phyloP scores from a whole-genome alignment of 2,329 filamentous ascomycete genomes.

The Aspergillus viridinutans region DNA sequence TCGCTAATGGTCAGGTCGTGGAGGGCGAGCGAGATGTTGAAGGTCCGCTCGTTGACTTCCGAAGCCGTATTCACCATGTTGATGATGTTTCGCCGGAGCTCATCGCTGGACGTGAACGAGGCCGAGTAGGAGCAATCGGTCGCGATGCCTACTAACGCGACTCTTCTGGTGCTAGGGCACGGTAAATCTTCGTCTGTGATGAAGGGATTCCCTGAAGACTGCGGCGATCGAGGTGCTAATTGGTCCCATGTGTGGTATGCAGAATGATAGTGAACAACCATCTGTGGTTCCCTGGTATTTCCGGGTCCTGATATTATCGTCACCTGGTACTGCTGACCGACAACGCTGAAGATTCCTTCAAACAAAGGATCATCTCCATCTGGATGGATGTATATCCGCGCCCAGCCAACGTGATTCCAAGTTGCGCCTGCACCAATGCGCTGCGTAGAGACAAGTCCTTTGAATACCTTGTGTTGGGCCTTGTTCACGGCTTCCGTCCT shows the following conservation, averaged over 20 bases:
- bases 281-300: neutral
- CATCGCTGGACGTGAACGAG: conserved; percentile 60
- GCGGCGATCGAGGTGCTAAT: neutral
- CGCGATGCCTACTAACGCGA: conserved; percentile 82
- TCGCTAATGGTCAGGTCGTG: conserved; percentile 76
- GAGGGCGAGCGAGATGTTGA: conserved; percentile 87
- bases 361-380: conserved; percentile 9
- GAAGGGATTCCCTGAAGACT: too few relatives aligned
- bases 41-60: conserved; percentile 76
- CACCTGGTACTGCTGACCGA: conserved; percentile 2
- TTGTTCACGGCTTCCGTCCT: neutral
- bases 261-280: too few relatives aligned
- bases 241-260: too few relatives aligned
- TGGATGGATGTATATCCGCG: conserved; percentile 7
- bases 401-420: conserved; percentile 7
- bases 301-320: neutral
- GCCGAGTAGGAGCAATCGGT: conserved; percentile 83
- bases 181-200: too few relatives aligned
- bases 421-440: neutral
- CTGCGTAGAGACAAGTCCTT: neutral
- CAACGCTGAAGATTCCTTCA: conserved; percentile 7
- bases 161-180: conserved; percentile 78
- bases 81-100: conserved; percentile 26
- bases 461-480: neutral
- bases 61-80: conserved; percentile 78